Evolutionary conservation across 1,284 basidiomycete species (phyloP).

Genomic region (Heliocybe sulcata): DNA sequence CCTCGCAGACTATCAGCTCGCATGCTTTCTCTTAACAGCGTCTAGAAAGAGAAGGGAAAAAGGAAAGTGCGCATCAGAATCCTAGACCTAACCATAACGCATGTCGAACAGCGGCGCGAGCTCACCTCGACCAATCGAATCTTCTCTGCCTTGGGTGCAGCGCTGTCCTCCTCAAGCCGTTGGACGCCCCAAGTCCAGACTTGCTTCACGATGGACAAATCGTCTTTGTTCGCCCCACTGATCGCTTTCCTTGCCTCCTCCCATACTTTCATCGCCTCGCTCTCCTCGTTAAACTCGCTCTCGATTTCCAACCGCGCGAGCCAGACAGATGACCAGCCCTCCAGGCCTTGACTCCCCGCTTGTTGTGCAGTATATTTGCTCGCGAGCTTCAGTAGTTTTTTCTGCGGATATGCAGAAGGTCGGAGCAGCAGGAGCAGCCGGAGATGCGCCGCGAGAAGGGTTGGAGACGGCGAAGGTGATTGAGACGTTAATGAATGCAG

Average conservation of each 20-base stretch:
- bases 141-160: constrained; percentile 15
- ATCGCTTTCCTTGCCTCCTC: constrained; percentile 32
- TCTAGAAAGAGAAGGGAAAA: constrained; percentile 21
- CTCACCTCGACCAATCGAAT: constrained; percentile 30
- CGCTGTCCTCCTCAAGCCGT: constrained; percentile 12
- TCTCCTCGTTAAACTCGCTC: constrained; percentile 18
- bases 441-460: constrained; percentile 40
- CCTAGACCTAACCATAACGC: constrained; percentile 2
- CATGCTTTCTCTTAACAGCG: constrained; percentile 42
- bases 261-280: constrained; percentile 28
- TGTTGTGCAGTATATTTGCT: constrained; percentile 34
- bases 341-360: constrained; percentile 9
- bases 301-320: constrained; percentile 44
- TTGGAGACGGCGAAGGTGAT: constrained; percentile 21
- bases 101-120: constrained; percentile 1
- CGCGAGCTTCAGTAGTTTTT: constrained; percentile 32
- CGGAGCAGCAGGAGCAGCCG: constrained; percentile 30
- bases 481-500: constrained; percentile 36
- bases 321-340: constrained; percentile 36
- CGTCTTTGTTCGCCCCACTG: constrained; percentile 23
- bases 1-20: constrained; percentile 27
- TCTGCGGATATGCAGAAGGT: constrained; percentile 20
- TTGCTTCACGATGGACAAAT: constrained; percentile 15
- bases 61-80: constrained; percentile 5
- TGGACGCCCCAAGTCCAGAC: constrained; percentile 49